These are phyloP conservation scores for Trichoderma atroviride DNA, from an alignment of 2,329 filamentous ascomycete species.

Conservation along the genomic window DNA sequence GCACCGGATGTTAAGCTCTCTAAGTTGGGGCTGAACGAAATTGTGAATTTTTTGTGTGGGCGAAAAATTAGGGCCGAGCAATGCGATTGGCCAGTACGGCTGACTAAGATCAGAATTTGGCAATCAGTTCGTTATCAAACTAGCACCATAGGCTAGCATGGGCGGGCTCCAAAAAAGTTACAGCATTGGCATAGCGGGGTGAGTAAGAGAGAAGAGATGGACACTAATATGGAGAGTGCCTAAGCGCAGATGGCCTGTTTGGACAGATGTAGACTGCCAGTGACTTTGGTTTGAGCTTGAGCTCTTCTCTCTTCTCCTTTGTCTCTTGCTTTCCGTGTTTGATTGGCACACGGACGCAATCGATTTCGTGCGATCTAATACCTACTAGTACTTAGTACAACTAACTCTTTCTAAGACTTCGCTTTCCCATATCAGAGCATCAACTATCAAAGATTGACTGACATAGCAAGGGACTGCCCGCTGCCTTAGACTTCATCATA, in stretches of 20 bases:
- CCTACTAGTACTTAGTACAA: no score
- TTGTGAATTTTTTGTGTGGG: constrained; percentile 55
- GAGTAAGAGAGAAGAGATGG: neutral
- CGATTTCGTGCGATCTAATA: neutral
- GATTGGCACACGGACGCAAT: neutral
- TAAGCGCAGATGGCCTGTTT: neutral
- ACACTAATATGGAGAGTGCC: neutral
- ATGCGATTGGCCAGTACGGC: constrained; percentile 2
- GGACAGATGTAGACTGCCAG: neutral
- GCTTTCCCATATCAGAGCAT: neutral
- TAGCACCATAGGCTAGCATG: neutral
- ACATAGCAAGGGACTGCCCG: neutral
- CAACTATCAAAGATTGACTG: neutral
- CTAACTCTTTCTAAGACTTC: neutral
- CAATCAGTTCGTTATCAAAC: constrained; percentile 16
- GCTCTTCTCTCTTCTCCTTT: neutral
- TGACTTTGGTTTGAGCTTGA: no score
- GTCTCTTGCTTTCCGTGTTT: neutral
- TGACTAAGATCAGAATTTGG: constrained; percentile 12
- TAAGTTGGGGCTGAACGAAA: constrained; percentile 36
- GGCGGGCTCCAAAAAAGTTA: neutral
- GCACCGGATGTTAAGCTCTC: constrained; percentile 28
- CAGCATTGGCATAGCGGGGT: neutral
- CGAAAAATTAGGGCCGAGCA: constrained; percentile 52
- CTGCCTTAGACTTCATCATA: neutral